Conservation (phyloP, 1,284 basidiomycete species). For the Cutaneotrichosporon mucoides region DNA sequence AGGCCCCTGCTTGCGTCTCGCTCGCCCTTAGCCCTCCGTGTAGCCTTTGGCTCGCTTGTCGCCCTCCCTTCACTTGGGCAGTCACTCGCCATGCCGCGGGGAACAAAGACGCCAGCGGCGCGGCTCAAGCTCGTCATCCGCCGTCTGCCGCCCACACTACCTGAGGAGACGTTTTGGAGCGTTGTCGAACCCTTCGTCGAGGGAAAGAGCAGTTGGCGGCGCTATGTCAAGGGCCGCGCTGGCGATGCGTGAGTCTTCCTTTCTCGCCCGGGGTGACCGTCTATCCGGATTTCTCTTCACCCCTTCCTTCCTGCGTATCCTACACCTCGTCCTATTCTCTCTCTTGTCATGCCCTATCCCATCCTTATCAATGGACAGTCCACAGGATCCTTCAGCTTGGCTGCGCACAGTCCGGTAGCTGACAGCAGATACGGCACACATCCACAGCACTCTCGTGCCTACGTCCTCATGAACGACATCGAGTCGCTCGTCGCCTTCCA, state of each 20-base stretch:
- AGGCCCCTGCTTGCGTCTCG: too few relatives aligned
- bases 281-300: too few relatives aligned
- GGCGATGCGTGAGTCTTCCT: conserved; percentile 60
- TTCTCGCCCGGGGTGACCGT: too few relatives aligned
- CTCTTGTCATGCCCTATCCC: too few relatives aligned
- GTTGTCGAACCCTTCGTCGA: conserved; percentile 82
- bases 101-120: conserved; percentile 8
- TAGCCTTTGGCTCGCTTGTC: background rate
- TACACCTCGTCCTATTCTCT: too few relatives aligned
- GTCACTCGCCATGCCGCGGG: background rate
- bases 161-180: conserved; percentile 89
- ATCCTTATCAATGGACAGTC: too few relatives aligned
- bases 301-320: too few relatives aligned
- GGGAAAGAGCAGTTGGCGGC: conserved; percentile 65
- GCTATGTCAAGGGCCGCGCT: conserved; percentile 64
- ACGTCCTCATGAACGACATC: conserved; percentile 78
- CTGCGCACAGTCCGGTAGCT: conserved; percentile 24
- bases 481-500: conserved; percentile 72
- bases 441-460: conserved; percentile 79
- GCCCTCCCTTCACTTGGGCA: background rate
- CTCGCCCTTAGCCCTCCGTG: too few relatives aligned
- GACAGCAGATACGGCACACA: conserved; percentile 60
- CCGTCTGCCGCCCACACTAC: conserved; percentile 83
- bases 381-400: too few relatives aligned
- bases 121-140: conserved; percentile 85